Base-by-base conservation (phyloP, 805 yeast genomes). In the Candida methanosorbosa region DNA sequence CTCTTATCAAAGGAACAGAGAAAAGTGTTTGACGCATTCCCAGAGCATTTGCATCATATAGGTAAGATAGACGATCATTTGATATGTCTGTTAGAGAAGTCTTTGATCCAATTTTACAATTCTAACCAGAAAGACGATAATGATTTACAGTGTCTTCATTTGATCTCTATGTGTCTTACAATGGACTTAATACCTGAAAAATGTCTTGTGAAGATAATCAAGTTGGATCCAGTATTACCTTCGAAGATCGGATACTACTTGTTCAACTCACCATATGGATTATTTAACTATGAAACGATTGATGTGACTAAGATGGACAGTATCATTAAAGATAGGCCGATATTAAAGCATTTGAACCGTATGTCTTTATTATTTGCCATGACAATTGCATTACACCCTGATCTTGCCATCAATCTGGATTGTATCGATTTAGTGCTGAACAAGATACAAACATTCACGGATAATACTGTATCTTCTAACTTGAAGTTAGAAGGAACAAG, bases 331-430 rank as follows among this genome's bases (percentile, higher is more conserved):
- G 22, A 38, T 2, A 43, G 36, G 3, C 80, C 81, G 0, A 64
- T 65, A 2, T 39, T 69, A 20, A 69, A 65, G 37, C 73, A 73
- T 41, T 44, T 75, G 29, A 74, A 64, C 46, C 57, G 66, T 30
- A 40, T 77, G 16, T 64, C 81, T 0, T 61, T 64, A 30, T 43
- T 77, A 2, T 57, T 43, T 31, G 33, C 49, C 12, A 50, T 30
- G 26, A 15, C 53, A 3, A 37, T 54, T 5, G 16, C 28, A 3
- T 16, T 34, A 4, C 47, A 46, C 29, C 43, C 46, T 3, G 30
- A 41, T 21, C 9, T 38, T 5, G 18, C 30, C 6, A 13, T 36
- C 2, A 44, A 41, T 26, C 23, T 38, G 18, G 46, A 50, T 32
- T 39, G 35, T 18, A 38, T 51, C 6, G 56, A 51, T 38, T 27